Conservation (phyloP, 345 rosid species). For the Salix viminalis region DNA sequence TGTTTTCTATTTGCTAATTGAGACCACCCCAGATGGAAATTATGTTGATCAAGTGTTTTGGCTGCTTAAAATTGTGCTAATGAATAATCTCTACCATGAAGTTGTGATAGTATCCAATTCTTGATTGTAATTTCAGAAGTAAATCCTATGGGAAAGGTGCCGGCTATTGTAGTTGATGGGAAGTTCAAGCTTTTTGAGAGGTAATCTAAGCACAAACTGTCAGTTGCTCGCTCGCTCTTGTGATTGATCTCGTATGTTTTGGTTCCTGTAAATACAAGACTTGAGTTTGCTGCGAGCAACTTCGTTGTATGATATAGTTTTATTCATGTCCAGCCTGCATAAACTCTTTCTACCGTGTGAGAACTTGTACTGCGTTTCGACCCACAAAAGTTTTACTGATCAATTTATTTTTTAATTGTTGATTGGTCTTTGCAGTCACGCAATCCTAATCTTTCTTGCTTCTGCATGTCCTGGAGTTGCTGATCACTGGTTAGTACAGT, state of each 20-base stretch:
- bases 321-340: background rate
- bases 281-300: background rate
- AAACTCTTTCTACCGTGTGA: background rate
- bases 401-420: background rate
- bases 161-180: constrained; percentile 67
- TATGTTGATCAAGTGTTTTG: background rate
- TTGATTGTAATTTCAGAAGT: constrained; percentile 42
- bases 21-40: background rate
- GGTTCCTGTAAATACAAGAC: background rate
- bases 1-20: background rate
- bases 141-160: constrained; percentile 67
- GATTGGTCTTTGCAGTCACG: constrained; percentile 54
- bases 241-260: background rate
- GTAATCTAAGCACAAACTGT: constrained; percentile 24
- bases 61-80: background rate
- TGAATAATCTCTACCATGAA: background rate
- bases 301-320: too few relatives aligned
- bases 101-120: background rate
- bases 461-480: constrained; percentile 73
- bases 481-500: constrained; percentile 66
- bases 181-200: constrained; percentile 81
- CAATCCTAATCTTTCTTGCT: constrained; percentile 71
- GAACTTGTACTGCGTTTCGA: background rate
- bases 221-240: background rate
- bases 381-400: background rate